Conservation (phyloP, 257 asterid species). For the Oldenlandia corymbosa region DNA sequence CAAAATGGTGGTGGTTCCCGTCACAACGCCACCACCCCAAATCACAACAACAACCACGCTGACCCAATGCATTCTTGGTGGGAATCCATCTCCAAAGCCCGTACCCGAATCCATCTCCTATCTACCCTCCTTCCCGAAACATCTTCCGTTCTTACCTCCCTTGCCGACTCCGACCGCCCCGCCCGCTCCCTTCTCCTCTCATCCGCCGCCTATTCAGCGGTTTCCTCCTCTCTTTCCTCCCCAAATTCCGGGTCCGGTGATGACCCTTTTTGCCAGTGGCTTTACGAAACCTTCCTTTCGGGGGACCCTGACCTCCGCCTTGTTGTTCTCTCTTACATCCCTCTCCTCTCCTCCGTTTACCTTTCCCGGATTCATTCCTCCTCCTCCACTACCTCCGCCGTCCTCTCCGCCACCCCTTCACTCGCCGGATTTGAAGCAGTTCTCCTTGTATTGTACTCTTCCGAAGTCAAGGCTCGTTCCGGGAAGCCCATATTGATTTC, state of each 20-base stretch:
- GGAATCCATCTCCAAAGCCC: slow-evolving; percentile 96
- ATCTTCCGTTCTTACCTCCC: slow-evolving; percentile 39
- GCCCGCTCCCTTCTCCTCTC: slow-evolving; percentile 92
- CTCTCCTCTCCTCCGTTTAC: slow-evolving; percentile 54
- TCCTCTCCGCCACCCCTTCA: slow-evolving; percentile 25
- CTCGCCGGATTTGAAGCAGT: slow-evolving; percentile 95
- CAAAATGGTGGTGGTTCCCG: slow-evolving; percentile 16
- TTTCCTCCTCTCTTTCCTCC: slow-evolving; percentile 50
- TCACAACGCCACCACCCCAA: slow-evolving; percentile 19
- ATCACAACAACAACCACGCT: slow-evolving; percentile 22
- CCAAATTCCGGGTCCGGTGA: slow-evolving; percentile 64
- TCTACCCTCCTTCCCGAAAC: slow-evolving; percentile 52
- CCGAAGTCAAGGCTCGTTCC: slow-evolving; percentile 65
- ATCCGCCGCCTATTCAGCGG: slow-evolving; percentile 48
- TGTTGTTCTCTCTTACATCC: slow-evolving; percentile 72
- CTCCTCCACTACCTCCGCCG: slow-evolving; percentile 23
- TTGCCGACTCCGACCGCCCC: slow-evolving; percentile 89
- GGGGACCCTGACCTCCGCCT: slow-evolving; percentile 75
- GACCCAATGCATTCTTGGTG: slow-evolving; percentile 94
- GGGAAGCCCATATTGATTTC: slow-evolving; percentile 66
- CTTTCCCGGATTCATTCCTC: slow-evolving; percentile 66
- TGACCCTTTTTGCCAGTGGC: slow-evolving; percentile 89
- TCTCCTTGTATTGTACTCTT: slow-evolving; percentile 59
- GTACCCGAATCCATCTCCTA: slow-evolving; percentile 85
- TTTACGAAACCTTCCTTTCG: slow-evolving; percentile 78